These are phyloP conservation scores for Nicotiana paniculata DNA, from an alignment of 257 asterid species.

Conservation along the genomic window DNA sequence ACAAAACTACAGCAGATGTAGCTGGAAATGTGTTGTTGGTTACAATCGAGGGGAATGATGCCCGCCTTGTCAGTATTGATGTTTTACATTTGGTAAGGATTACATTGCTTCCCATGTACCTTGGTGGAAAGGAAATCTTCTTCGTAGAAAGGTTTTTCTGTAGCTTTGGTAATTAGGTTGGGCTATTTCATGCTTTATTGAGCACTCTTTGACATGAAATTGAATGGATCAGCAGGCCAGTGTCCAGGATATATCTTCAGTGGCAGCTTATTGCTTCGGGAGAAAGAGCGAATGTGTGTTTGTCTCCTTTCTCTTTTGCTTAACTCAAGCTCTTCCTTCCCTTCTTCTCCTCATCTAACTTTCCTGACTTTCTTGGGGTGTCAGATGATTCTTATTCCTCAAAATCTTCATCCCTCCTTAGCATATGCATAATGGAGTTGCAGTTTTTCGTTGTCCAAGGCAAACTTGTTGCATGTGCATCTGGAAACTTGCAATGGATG, in stretches of 20 bases:
- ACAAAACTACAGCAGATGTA: slow-evolving; percentile 97
- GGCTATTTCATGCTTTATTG: slow-evolving; percentile 46
- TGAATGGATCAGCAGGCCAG: slow-evolving; percentile 98
- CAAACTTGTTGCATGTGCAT: slow-evolving; percentile 4
- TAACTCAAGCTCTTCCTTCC: slow-evolving; percentile 85
- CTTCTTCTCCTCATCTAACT: slow-evolving; percentile 41
- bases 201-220: slow-evolving; percentile 79
- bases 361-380: slow-evolving; percentile 37
- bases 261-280: slow-evolving; percentile 99
- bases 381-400: slow-evolving; percentile 11
- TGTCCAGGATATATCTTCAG: slow-evolving; percentile 91
- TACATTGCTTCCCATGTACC: not conserved
- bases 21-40: slow-evolving; percentile 98
- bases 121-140: not conserved
- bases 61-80: slow-evolving; percentile 98
- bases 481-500: not conserved
- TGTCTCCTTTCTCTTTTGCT: slow-evolving; percentile 98
- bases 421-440: slow-evolving; percentile 7
- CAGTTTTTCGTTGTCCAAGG: not conserved
- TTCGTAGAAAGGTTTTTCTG: not conserved
- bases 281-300: slow-evolving; percentile 98
- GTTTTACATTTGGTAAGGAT: slow-evolving; percentile 94
- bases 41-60: slow-evolving; percentile 95
- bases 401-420: slow-evolving; percentile 1
- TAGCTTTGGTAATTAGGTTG: slow-evolving; percentile 29